A percentile compares a stretch with the other conserved stretches of the same genome.
phyloP scores from a whole-genome alignment of 257 asterid genomes.

The Gentiana macrophylla region DNA sequence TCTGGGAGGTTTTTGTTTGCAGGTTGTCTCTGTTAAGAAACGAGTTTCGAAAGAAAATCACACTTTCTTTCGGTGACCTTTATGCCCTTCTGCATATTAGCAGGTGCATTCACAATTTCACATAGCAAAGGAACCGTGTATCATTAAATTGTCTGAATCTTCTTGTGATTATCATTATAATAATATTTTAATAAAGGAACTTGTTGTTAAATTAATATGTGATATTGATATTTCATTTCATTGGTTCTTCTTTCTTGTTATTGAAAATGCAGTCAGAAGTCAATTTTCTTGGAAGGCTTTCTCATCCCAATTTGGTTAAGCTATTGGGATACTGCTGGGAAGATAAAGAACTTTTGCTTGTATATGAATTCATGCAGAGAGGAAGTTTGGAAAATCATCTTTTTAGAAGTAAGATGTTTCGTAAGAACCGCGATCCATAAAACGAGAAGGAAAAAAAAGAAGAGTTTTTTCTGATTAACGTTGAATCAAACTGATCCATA shows the following conservation, averaged over 20 bases:
- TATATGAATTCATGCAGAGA: slow-evolving; percentile 32
- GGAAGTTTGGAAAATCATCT: slow-evolving; percentile 48
- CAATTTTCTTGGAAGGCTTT: slow-evolving; percentile 39
- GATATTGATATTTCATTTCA: background rate
- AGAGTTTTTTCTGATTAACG: background rate
- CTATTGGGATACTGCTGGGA: slow-evolving; percentile 35
- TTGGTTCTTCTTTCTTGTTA: background rate
- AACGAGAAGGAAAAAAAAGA: background rate
- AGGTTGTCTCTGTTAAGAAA: too few relatives aligned
- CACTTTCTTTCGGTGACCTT: too few relatives aligned
- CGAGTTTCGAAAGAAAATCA: too few relatives aligned
- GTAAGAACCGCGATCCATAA: slow-evolving; percentile 1
- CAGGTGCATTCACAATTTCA: too few relatives aligned
- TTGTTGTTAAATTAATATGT: background rate
- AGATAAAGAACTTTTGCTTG: slow-evolving; percentile 32
- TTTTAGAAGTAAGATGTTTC: slow-evolving; percentile 30
- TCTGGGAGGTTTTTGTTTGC: too few relatives aligned
- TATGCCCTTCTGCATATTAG: too few relatives aligned
- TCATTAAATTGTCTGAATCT: too few relatives aligned
- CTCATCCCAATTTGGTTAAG: slow-evolving; percentile 39
- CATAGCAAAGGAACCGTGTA: too few relatives aligned
- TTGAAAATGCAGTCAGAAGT: slow-evolving; percentile 37
- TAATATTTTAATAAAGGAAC: too few relatives aligned
- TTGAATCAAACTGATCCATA: slow-evolving; percentile 4
- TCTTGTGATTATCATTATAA: too few relatives aligned